Conservation (phyloP, 2,329 filamentous ascomycete species). For the Diplodia corticola region DNA sequence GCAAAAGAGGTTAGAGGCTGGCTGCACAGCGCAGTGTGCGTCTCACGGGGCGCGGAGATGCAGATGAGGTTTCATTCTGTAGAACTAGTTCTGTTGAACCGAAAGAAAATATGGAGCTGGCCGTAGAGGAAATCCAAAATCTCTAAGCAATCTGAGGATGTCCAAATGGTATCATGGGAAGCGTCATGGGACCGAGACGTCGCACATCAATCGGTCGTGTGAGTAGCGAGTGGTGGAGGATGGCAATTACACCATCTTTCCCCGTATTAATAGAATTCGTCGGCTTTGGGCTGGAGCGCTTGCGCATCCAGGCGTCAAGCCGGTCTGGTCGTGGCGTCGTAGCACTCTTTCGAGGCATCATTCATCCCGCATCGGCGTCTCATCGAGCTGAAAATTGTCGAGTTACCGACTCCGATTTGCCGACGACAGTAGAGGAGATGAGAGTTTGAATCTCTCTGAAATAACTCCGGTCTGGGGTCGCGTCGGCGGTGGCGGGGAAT, state of each 20-base stretch:
- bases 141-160: constrained; percentile 8
- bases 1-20: constrained; percentile 11
- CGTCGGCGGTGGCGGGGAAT: background rate
- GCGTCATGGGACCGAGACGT: background rate
- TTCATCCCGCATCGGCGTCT: constrained; percentile 17
- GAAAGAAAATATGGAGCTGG: constrained; percentile 9
- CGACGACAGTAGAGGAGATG: constrained; percentile 10
- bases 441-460: background rate
- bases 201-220: background rate
- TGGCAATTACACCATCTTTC: background rate
- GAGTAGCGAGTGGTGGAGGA: background rate
- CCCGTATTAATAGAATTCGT: background rate
- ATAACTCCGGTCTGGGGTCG: constrained; percentile 8
- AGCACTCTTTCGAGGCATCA: constrained; percentile 1
- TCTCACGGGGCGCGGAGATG: constrained; percentile 6
- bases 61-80: constrained; percentile 19
- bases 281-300: background rate
- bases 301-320: background rate
- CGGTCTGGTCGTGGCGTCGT: constrained; percentile 2
- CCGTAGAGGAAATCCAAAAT: constrained; percentile 16
- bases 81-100: constrained; percentile 18
- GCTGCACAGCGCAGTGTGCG: constrained; percentile 9
- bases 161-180: background rate
- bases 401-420: constrained; percentile 10
- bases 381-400: background rate